Percentiles rank a stretch among this genome's conserved stretches.
phyloP scores from a whole-genome alignment of 331 rosid species.

The Rosa hybrid region DNA sequence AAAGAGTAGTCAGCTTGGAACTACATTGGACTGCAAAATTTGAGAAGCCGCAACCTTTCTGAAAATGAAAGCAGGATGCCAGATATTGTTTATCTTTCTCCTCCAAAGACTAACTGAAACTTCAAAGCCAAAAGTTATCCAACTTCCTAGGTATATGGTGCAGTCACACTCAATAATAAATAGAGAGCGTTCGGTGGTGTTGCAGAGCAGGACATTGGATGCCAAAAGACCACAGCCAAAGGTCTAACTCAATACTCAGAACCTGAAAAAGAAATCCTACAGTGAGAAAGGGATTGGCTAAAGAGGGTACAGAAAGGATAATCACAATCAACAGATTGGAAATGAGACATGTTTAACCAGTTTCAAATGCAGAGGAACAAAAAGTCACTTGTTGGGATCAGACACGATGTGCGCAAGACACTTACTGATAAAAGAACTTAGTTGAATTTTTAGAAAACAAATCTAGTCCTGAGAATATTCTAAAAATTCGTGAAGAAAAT shows the following conservation, averaged over 20 bases:
- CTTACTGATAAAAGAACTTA: not conserved
- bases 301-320: not conserved
- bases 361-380: slow-evolving; percentile 9
- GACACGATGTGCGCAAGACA: not conserved
- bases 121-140: slow-evolving; percentile 23
- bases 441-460: not conserved
- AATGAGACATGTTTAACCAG: not conserved
- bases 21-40: slow-evolving; percentile 10
- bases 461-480: not conserved
- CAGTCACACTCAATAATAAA: slow-evolving; percentile 57
- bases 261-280: slow-evolving; percentile 53
- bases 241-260: slow-evolving; percentile 96
- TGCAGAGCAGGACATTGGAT: slow-evolving; percentile 64
- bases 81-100: slow-evolving; percentile 15
- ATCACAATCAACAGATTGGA: not conserved
- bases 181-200: slow-evolving; percentile 93
- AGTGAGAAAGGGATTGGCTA: slow-evolving; percentile 15
- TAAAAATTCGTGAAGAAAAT: not conserved
- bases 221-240: slow-evolving; percentile 98
- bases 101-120: slow-evolving; percentile 33
- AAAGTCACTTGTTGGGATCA: not conserved
- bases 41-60: slow-evolving; percentile 4
- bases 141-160: slow-evolving; percentile 22
- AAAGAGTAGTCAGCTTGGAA: not conserved
- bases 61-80: not conserved